These are phyloP conservation scores for Lanmaoa rubissima DNA, from an alignment of 768 basidiomycete species.

Conservation along the genomic window DNA sequence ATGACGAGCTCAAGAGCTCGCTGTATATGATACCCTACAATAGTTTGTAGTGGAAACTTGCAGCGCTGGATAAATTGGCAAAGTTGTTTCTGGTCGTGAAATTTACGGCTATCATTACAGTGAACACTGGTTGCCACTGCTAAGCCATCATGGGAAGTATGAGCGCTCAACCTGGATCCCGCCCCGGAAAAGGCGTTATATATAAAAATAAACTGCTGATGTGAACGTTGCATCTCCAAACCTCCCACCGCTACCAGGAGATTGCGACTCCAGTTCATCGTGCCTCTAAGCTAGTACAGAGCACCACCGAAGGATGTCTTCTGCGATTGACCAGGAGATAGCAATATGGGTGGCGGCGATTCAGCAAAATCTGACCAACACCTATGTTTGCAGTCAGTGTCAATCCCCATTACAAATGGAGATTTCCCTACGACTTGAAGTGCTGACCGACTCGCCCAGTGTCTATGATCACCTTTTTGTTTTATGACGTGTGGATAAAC, in stretches of 20 bases:
- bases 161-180: neutral
- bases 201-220: neutral
- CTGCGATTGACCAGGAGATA: neutral
- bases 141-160: neutral
- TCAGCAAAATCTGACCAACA: neutral
- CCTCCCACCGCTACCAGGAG: neutral
- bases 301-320: neutral
- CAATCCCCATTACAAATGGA: neutral
- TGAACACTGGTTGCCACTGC: too few relatives aligned
- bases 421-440: too few relatives aligned
- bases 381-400: neutral
- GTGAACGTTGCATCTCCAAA: neutral
- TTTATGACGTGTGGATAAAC: conserved; percentile 6
- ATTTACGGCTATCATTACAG: too few relatives aligned
- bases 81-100: too few relatives aligned
- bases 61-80: too few relatives aligned
- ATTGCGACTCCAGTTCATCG: neutral
- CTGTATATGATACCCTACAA: neutral
- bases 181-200: neutral
- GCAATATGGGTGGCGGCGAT: neutral
- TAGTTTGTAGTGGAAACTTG: neutral
- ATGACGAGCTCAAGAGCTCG: too few relatives aligned
- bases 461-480: neutral
- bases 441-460: neutral
- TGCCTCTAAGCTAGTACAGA: neutral